Conservation (phyloP, 495 filamentous ascomycete species). For the Aspergillus affinis region DNA sequence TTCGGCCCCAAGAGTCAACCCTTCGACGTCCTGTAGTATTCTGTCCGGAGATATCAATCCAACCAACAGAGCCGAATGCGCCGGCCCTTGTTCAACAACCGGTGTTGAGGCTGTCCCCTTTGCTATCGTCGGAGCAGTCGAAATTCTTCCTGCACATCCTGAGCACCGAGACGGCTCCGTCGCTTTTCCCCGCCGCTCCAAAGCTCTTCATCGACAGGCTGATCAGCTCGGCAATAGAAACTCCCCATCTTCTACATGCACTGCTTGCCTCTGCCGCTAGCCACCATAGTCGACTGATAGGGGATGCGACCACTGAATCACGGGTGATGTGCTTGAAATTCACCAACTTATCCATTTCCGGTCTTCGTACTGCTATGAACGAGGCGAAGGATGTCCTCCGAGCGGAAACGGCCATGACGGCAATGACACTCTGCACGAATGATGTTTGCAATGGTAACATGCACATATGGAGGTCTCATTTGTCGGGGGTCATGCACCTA, state of each 20-base stretch:
- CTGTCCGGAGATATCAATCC: background rate
- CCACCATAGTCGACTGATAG: conserved; percentile 30
- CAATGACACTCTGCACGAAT: conserved; percentile 37
- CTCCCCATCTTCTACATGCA: conserved; percentile 31
- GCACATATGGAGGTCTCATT: conserved; percentile 30
- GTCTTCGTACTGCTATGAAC: conserved; percentile 21
- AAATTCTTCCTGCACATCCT: conserved; percentile 32
- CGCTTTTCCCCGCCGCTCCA: conserved; percentile 31
- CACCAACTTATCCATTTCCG: conserved; percentile 33
- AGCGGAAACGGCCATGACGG: conserved; percentile 28
- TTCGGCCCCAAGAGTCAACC: background rate
- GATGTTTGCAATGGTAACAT: conserved; percentile 39
- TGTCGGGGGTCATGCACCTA: conserved; percentile 27
- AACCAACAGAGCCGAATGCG: background rate
- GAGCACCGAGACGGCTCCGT: conserved; percentile 26
- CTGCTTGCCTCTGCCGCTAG: conserved; percentile 30
- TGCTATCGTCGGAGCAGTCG: conserved; percentile 22
- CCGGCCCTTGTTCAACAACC: conserved; percentile 16
- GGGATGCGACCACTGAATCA: conserved; percentile 16
- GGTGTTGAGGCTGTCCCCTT: conserved; percentile 20
- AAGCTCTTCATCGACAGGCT: conserved; percentile 25
- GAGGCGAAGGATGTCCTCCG: conserved; percentile 13
- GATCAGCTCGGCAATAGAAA: conserved; percentile 26
- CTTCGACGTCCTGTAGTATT: background rate
- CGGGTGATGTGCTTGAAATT: conserved; percentile 24